Evolutionary conservation across 805 yeast species (phyloP), one percentile per base, ranked within the genome.

Genomic region (Starmera dryadoides): DNA sequence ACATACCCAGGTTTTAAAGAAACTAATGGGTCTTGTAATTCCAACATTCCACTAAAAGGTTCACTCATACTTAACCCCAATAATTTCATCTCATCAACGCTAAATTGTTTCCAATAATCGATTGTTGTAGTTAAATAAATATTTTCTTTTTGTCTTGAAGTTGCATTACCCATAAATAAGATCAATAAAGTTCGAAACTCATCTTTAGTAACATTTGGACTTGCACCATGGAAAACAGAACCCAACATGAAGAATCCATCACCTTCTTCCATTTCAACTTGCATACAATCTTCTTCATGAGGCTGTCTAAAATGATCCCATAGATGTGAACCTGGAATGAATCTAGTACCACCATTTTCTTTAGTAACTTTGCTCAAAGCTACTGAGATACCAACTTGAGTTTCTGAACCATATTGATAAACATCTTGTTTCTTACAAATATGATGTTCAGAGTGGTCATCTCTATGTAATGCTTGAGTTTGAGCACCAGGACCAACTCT

Each of bases 301-400:
- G 56, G 59, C 30, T 47, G 39, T 31, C 56, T 46, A 23, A 43
- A 45, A 37, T 46, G 55, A 38, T 56, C 62, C 62, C 62, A 58
- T 28, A 52, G 44, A 42, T 60, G 65, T n/a, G 64, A 59, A 6
- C 64, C 64, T 4, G 60, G 55, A 28, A 60, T 52, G 34, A 56
- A 55, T 36, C 62, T 45, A 3, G 63, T 58, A 16, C 59, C 60
- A 3, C 61, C 63, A 42, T 57, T 58, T 16, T 34, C 50, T 32
- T 45, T 53, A 6, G 39, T 37, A 15, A 51, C 42, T 29, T 37
- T 37, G 18, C 47, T 42, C 33, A 52, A 44, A 4, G 48, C 58
- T 7, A 55, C 44, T 28, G 45, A 42, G 12, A 40, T 38, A 3
- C 59, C 59, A 11, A 55, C 34, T 17, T 47, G 42, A 18, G 56